Evolutionary conservation across 2,329 filamentous ascomycete genomes (phyloP).

Genomic region (Chaetomium globosum): DNA sequence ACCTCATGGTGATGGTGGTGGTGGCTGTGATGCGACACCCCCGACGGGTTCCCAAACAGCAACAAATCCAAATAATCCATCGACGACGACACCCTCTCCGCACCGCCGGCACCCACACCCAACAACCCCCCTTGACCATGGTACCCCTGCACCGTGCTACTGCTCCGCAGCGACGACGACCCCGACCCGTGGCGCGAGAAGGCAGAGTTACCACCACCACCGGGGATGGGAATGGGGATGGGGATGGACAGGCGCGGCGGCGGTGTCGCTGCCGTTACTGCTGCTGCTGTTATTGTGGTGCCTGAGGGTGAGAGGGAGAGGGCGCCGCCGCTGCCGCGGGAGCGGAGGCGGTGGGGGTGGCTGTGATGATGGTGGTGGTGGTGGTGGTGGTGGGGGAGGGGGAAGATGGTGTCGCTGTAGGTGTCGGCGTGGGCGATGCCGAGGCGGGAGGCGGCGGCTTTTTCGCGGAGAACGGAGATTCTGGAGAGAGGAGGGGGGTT

Average conservation of each 20-base stretch:
- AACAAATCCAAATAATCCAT: slow-evolving; percentile 21
- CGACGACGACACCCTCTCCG: slow-evolving; percentile 1
- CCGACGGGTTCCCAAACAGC: slow-evolving; percentile 17
- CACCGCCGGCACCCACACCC: not conserved
- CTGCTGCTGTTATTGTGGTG: too few relatives aligned
- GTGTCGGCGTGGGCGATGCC: slow-evolving; percentile 46
- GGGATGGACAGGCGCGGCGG: slow-evolving; percentile 5
- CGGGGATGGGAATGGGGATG: slow-evolving; percentile 18
- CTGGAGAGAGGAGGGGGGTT: slow-evolving; percentile 38
- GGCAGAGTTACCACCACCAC: not conserved
- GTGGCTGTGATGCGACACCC: not conserved
- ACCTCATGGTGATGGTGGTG: not conserved
- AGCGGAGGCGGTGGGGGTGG: slow-evolving; percentile 22
- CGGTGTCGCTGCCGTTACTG: too few relatives aligned
- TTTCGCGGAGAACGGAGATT: slow-evolving; percentile 54
- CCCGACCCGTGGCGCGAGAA: not conserved
- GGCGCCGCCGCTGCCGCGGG: not conserved
- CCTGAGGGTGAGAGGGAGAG: not conserved
- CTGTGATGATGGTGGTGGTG: slow-evolving; percentile 20
- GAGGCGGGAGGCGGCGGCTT: slow-evolving; percentile 54
- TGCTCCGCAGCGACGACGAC: not conserved
- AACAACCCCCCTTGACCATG: not conserved
- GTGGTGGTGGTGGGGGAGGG: slow-evolving; percentile 1
- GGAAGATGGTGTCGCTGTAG: not conserved
- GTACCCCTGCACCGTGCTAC: not conserved